Evolutionary conservation across 2,329 filamentous ascomycete genomes (phyloP), one percentile per base, ranked within the genome.

Genomic region (Blumeriella jaapii): DNA sequence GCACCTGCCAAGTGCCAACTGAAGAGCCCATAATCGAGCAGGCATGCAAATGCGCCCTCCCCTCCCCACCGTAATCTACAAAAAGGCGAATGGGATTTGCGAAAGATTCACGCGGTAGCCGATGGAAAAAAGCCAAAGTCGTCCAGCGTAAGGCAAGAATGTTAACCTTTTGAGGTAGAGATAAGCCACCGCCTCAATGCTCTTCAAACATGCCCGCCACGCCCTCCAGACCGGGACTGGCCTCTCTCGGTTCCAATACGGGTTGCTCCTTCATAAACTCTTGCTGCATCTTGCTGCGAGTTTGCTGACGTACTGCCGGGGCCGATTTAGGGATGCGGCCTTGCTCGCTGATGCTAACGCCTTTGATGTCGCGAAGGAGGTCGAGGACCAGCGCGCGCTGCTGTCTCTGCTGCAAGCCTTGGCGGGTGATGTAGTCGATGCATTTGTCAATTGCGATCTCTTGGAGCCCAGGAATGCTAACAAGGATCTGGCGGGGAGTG

Each of bases 281-380:
- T 52, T 79, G 72, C 4, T 73, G 71, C 74, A 80, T 71, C 55
- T 70, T 71, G 44, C 67, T 73, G 20, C 70, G 60, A 61, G 53
- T 45, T 61, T 68, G 53, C n/a, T n/a, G n/a, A n/a, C n/a, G n/a
- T n/a, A 69, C 53, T 42, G 43, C 31, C 24, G 60, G 61, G 9
- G 59, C 59, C 29, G 63, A 67, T 56, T 74, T 74, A 33, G 61
- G 65, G 5, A 98, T 75, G 58, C 84, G 91, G 16, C 91, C 91
- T 64, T 91, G 82, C 60, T 98, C 91, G 6, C 87, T 83, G 37
- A 98, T 83, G 50, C 86, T 89, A 5, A 96, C 78, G 0, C 91
- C 91, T 47, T 93, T 78, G 5, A 98, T 68, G 27, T 86, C 79
- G 48, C 86, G 82, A 14, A 98, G 65, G 11, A 98, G 62, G 43